Evolutionary conservation across 306 rosid species (phyloP), one percentile per base, ranked within the genome.

Genomic region (Luffa acutangula): DNA sequence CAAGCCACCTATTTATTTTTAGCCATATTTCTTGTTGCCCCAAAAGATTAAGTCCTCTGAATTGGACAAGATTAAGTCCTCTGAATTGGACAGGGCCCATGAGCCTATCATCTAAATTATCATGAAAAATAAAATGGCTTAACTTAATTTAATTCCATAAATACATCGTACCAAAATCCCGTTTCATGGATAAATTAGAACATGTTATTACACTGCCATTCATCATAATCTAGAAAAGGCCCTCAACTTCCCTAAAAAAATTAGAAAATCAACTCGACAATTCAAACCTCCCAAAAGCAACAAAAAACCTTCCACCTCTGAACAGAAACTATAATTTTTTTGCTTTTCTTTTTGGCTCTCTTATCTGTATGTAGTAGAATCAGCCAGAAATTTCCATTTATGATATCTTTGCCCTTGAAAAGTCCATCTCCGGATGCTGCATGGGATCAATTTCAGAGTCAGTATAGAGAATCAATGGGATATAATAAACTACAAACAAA

Each of bases 381-480:
- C 76, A 45, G 54, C 37, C 54, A 20, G n/a, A 53, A 53, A 36
- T 37, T 31, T 42, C 20, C 86, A 52, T 56, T 75, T 83, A 92
- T 75, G 91, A 60, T 13, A 90, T 33, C 84, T 93, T 93, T 34
- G 97, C 96, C 75, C 85, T 79, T 0, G 98, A 89, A 78, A 94
- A 94, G 85, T 94, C 97, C 97, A 94, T 88, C 88, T 94, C 97
- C 34, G 98, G 98, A 89, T 92, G 98, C 98, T 94, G 96, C 89
- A 86, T 71, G 1, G 80, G 5, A 79, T 34, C 52, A 66, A n/a
- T 15, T 42, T 52, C 7, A 70, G 51, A 17, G 18, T 37, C 13
- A 74, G 79, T 25, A 63, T 2, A 36, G 14, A 67, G 39, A 48
- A 60, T 12, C 25, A 39, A 41, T 0, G 20, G 2, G 72, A 1